Evolutionary conservation across 768 basidiomycete genomes (phyloP), one percentile per base, ranked within the genome.

Genomic region (Dacryopinax spathularia): DNA sequence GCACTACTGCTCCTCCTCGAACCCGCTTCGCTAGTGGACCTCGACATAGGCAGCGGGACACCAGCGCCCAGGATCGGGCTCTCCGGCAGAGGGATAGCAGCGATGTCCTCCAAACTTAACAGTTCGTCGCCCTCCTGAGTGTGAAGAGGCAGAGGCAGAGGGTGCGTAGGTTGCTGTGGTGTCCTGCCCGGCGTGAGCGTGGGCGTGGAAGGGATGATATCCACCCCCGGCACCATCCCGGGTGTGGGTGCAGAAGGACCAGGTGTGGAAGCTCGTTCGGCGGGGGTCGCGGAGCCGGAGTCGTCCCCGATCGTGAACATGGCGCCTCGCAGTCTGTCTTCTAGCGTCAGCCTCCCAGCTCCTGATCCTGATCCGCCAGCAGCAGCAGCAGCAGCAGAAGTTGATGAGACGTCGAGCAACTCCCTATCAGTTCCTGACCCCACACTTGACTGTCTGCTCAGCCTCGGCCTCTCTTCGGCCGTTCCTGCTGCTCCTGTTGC

Each of bases 271-370:
- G 74, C 71, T 37, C 74, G 79, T 1, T 65, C 65, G 7, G 72
- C 70, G 4, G 81, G 77, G 0, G 83, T 77, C 25, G 74, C 75
- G 20, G 73, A 65, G 63, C 72, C 75, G 9, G 82, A 81, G 13
- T 78, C 75, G 20, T 89, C 87, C 20, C 80, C 82, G 61, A 80
- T 78, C 22, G 80, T 78, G 67, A 84, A 80, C 29, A n/a, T n/a
- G n/a, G 80, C 79, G 76, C 87, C 84, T 44, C 85, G 81, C n/a
- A 91, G 76, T 44, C 89, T 79, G 64, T 91, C 89, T 73, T 91
- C 89, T 1, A 91, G 76, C 25, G 80, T 86, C 7, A 80, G n/a
- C n/a, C n/a, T n/a, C n/a, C n/a, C n/a, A n/a, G n/a, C n/a, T n/a
- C n/a, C n/a, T n/a, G n/a, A n/a, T n/a, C n/a, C n/a, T n/a, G n/a